Base-by-base conservation (phyloP, 2,329 filamentous ascomycete species). In the Cladophialophora yegresii region DNA sequence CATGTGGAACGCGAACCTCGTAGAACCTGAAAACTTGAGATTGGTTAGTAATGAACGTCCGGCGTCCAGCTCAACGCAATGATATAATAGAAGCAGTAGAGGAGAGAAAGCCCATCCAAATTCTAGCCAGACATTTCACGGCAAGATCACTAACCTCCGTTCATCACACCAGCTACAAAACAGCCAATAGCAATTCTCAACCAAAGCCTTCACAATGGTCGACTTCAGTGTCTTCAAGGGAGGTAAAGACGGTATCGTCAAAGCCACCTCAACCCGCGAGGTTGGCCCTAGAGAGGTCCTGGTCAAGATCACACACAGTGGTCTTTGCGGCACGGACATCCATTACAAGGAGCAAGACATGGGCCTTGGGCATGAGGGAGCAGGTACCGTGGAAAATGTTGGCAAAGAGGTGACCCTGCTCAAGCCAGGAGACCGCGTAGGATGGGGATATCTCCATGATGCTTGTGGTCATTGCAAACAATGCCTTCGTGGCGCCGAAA, bases 201-300 rank as follows among this genome's bases (percentile, higher is more conserved):
- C 47, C 20, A 16, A 26, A 51, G 1, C 32, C 10, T 50, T 53
- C 59, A 56, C 65, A 60, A 71, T 71, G 69, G 63, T 73, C 58
- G 69, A 76, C 59, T 87, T 87, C 79, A 88, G 84, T 45, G 84
- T 88, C 62, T 89, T 81, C 82, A 87, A 86, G 73, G 87, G 87
- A 69, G 80, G 80, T 68, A 79, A 84, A 69, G 81, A 82, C 62
- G 85, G 86, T 71, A 84, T 88, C 71, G 74, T 80, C 63, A 76
- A 85, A 73, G 73, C 76, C 51, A 78, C 77, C 55, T 84, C 81
- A 50, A 79, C 76, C 22, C 81, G 78, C 64, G 72, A 75, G 49
- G 74, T 85, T 49, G 72, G 71, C 1, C 76, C 78, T 57, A 81
- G 87, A 74, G 78, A 88, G 64, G 86, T 89, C 58, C 80, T 87